phyloP scores from a whole-genome alignment of 2,329 filamentous ascomycete species.

The Atkinsonella texensis region DNA sequence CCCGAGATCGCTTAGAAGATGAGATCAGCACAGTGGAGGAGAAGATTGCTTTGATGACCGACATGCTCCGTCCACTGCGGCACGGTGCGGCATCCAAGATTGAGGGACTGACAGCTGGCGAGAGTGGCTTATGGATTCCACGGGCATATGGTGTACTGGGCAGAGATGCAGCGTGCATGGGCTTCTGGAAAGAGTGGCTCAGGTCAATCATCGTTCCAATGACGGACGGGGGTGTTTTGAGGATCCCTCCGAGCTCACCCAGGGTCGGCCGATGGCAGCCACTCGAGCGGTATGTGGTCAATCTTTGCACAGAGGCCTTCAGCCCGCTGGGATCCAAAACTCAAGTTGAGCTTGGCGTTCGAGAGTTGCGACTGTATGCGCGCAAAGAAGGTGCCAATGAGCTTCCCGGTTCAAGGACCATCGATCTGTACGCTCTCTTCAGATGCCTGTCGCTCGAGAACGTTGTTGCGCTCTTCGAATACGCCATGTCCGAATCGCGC shows the following conservation, averaged over 20 bases:
- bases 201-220: constrained; percentile 90
- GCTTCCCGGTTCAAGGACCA: constrained; percentile 79
- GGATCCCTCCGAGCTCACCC: constrained; percentile 79
- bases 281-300: constrained; percentile 90
- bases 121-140: constrained; percentile 92
- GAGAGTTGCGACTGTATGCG: constrained; percentile 84
- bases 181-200: constrained; percentile 98
- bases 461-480: constrained; percentile 86
- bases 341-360: constrained; percentile 82
- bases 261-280: constrained; percentile 92
- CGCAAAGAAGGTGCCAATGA: constrained; percentile 90
- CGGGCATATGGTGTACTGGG: constrained; percentile 88
- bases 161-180: constrained; percentile 67
- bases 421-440: constrained; percentile 88
- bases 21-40: constrained; percentile 94
- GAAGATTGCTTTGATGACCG: constrained; percentile 93
- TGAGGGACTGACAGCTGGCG: constrained; percentile 86
- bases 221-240: constrained; percentile 73
- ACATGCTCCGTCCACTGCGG: constrained; percentile 81
- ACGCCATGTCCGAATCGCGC: constrained; percentile 80
- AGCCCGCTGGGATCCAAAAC: constrained; percentile 89
- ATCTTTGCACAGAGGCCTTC: constrained; percentile 88
- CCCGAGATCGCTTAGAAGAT: constrained; percentile 77
- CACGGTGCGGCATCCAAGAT: constrained; percentile 96
- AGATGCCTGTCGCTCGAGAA: constrained; percentile 82